Evolutionary conservation across 2,329 filamentous ascomycete genomes (phyloP).

Genomic region (Claviceps sp.): DNA sequence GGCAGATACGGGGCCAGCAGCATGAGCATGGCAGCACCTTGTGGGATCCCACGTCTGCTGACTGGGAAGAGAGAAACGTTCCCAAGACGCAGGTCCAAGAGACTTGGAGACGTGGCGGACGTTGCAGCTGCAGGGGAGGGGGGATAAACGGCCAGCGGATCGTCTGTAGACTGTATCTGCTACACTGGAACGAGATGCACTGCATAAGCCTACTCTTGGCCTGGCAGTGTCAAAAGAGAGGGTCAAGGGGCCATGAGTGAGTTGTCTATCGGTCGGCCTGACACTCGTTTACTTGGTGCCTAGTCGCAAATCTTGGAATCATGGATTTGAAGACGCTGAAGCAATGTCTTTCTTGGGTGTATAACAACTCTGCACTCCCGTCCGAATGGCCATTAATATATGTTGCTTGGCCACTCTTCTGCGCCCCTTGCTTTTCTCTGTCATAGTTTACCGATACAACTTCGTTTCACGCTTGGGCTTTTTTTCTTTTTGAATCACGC

Average conservation of each 20-base stretch:
- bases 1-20: conserved; percentile 1
- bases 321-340: neutral
- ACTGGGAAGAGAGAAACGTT: too few relatives aligned
- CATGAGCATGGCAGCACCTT: neutral
- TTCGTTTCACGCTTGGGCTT: neutral
- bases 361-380: neutral
- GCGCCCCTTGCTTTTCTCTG: neutral
- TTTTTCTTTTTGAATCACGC: conserved; percentile 2
- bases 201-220: neutral
- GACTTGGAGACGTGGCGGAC: too few relatives aligned
- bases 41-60: too few relatives aligned
- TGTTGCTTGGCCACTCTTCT: neutral
- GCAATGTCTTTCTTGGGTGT: neutral
- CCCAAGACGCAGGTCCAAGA: too few relatives aligned
- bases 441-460: neutral
- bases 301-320: neutral
- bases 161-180: neutral
- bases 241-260: neutral
- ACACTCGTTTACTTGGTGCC: neutral
- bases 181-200: neutral
- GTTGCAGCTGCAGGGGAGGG: too few relatives aligned
- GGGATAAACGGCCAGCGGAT: neutral
- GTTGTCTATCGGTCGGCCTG: neutral
- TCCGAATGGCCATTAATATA: neutral
- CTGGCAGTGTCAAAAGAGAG: neutral